A percentile compares a stretch with the other conserved stretches of the same genome.
Conservation (phyloP, 768 basidiomycete genomes). For the Russula virescens region DNA sequence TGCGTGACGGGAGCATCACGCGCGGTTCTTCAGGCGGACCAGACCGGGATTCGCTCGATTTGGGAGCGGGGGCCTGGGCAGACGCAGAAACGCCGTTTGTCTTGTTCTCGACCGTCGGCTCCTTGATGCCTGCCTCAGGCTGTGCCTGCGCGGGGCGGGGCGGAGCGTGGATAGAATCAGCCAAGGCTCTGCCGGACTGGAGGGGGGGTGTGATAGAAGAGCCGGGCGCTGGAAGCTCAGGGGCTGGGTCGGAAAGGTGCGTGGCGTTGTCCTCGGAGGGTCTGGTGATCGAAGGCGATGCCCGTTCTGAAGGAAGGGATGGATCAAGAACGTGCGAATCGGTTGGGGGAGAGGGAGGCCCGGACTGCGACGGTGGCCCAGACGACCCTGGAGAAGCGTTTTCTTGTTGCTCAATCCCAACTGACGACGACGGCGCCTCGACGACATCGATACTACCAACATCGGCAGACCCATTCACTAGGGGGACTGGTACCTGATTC, state of each 20-base stretch:
- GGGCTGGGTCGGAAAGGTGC: neutral
- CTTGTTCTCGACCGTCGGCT: neutral
- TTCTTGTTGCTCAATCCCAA: neutral
- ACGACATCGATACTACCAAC: neutral
- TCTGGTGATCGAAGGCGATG: neutral
- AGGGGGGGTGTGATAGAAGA: neutral
- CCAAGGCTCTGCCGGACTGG: conserved; percentile 1
- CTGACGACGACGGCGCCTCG: neutral
- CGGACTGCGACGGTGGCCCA: neutral
- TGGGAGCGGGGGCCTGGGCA: conserved; percentile 55
- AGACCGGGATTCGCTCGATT: conserved; percentile 22
- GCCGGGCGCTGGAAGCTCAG: neutral
- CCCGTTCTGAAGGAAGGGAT: neutral
- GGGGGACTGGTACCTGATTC: neutral
- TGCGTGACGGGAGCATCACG: conserved; percentile 32
- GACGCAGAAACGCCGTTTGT: conserved; percentile 42
- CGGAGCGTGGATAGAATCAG: conserved; percentile 5
- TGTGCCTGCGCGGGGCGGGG: neutral
- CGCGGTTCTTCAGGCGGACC: neutral
- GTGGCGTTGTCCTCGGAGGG: neutral
- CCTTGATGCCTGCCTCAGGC: neutral
- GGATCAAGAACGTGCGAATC: neutral
- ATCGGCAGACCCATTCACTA: neutral
- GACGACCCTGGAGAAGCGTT: neutral
- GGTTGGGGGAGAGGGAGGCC: neutral